Evolutionary conservation across 1,139 yeast species (phyloP), one percentile per base, ranked within the genome.

Genomic region (Yamadazyma blattariae): DNA sequence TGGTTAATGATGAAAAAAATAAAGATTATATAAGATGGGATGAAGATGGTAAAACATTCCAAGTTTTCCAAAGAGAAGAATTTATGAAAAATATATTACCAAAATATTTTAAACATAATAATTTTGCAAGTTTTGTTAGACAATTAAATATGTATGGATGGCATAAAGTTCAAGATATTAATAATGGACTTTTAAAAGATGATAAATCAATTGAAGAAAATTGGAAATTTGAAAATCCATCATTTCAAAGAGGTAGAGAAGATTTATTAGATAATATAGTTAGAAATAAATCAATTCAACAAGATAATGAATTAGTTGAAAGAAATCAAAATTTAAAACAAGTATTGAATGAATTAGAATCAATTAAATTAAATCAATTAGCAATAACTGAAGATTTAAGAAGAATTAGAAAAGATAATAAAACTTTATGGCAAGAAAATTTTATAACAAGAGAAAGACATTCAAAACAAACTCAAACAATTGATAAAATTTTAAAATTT

Each of bases 131-230:
- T 48, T 92, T 92, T 67, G 97, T 90, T 7, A 77, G 97, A 38
- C 97, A 90, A 56, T 68, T 92, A 53, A 92, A 92, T 61, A 92
- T 92, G 95, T 92, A 92, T 55, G 98, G 97, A 25, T 92, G 96
- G 89, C 97, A 92, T 62, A 92, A 92, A 61, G 92, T 92, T 7
- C 94, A 79, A 57, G 95, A 83, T 58, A 77, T 82, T 35, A 80
- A 63, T 33, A 71, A 77, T 19, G 92, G 92, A 1, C 74, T 86
- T 2, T 61, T 84, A 61, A 68, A 69, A 38, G 81, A 75, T 33
- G 89, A 81, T 46, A 69, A 71, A 48, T 51, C 47, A 10, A 59
- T 44, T 12, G 70, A 65, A 29, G 71, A 69, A 51, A 63, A 59
- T 40, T 81, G 86, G 85, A 89, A 84, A 56, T 87, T 87, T 61